Conservation (phyloP, 2,329 filamentous ascomycete species). For the Penicillium olsonii region DNA sequence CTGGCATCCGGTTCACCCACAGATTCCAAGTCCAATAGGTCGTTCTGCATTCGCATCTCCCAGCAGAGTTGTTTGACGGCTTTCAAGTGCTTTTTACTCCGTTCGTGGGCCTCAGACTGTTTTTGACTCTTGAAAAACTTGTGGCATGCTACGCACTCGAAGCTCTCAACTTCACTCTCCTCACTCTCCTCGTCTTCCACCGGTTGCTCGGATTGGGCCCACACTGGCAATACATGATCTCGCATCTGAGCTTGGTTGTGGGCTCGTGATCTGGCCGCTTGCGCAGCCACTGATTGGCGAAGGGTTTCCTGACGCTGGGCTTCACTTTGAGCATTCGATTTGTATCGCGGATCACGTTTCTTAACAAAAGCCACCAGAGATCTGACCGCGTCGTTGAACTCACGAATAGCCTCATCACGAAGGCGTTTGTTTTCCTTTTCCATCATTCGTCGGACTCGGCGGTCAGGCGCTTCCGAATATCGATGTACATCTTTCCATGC, state of each 20-base stretch:
- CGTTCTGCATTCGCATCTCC: slow-evolving; percentile 82
- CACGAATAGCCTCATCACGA: slow-evolving; percentile 77
- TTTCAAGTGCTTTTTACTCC: slow-evolving; percentile 94
- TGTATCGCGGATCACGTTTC: slow-evolving; percentile 86
- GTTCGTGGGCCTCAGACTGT: slow-evolving; percentile 87
- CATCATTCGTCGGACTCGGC: slow-evolving; percentile 78
- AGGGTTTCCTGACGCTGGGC: slow-evolving; percentile 77
- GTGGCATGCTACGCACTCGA: slow-evolving; percentile 64
- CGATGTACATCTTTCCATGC: slow-evolving; percentile 86
- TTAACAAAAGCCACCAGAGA: slow-evolving; percentile 84
- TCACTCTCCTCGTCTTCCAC: slow-evolving; percentile 52
- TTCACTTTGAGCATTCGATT: slow-evolving; percentile 74
- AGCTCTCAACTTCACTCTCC: slow-evolving; percentile 55
- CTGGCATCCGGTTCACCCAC: background rate
- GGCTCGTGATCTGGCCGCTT: slow-evolving; percentile 79
- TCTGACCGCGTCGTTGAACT: slow-evolving; percentile 90
- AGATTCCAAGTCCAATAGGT: slow-evolving; percentile 42
- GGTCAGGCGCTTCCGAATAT: slow-evolving; percentile 82
- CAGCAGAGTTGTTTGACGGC: slow-evolving; percentile 75
- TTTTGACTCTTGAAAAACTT: slow-evolving; percentile 85
- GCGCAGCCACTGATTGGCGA: slow-evolving; percentile 76
- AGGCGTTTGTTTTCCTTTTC: slow-evolving; percentile 91
- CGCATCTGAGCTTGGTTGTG: slow-evolving; percentile 75
- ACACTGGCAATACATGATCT: slow-evolving; percentile 67
- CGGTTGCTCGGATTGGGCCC: slow-evolving; percentile 65